Evolutionary conservation across 1,284 basidiomycete species (phyloP), one percentile per base, ranked within the genome.

Genomic region (Heimioporus retisporus): DNA sequence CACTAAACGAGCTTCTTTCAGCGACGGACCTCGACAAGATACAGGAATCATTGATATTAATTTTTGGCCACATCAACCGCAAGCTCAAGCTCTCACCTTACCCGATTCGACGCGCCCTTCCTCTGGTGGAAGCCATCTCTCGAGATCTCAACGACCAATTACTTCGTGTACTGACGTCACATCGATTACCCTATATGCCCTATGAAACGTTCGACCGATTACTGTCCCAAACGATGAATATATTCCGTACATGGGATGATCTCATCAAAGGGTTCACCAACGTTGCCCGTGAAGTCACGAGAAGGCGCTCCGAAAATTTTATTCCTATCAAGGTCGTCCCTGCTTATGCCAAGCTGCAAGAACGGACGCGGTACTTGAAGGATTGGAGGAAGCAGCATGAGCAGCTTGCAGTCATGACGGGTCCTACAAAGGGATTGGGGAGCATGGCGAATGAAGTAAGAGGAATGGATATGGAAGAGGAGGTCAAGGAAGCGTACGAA

Each of bases 371-470:
- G 48, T 99, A 99, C 81, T 81, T 99, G 28, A 86, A 93, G 63
- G 95, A 95, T 50, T 99, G 98, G 92, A 86, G 96, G 72, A 97
- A 98, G 77, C 96, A 98, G 75, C 98, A 99, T 75, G 96, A 99
- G 77, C 97, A 99, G 81, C 85, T 99, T n/a, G 93, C 96, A 13
- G 94, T 96, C 60, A 99, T 99, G 97, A 98, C 97, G 2, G 94
- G 93, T 19, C 97, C 96, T 19, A 97, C 96, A 57, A 94, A 95
- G 74, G 95, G 94, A 13, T 82, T 97, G 16, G 88, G 91, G 6
- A 88, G 86, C 46, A 85, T 90, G 19, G 88, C 90, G 31, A 90
- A 90, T 74, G 90, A 93, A 66, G 89, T 93, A 4, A 92, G 92
- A 2, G 92, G 90, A 2, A 94, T 96, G 83, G 96, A 98, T 75